A percentile compares a stretch with the other conserved stretches of the same genome.
Conservation (phyloP, 2,329 filamentous ascomycete species). For the Lomentospora prolificans region DNA sequence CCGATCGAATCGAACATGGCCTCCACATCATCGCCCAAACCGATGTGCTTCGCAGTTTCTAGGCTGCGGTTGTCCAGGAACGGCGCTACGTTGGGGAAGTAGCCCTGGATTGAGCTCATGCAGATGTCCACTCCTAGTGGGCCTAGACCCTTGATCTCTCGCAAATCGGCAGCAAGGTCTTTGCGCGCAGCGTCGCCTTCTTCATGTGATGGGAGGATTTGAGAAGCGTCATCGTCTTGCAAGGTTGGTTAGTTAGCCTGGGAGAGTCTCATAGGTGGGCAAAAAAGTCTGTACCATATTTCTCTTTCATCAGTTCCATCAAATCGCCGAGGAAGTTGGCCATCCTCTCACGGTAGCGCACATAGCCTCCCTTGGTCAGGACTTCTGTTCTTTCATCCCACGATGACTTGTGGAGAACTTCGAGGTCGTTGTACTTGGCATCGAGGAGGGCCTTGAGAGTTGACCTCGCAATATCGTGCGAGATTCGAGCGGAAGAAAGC, state of each 20-base stretch:
- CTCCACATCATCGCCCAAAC: constrained; percentile 3
- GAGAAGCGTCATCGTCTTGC: not conserved
- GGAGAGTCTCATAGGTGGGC: not conserved
- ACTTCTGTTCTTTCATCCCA: constrained; percentile 2
- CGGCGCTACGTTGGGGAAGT: constrained; percentile 2
- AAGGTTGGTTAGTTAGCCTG: not conserved
- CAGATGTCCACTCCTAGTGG: constrained; percentile 6
- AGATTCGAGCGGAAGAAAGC: constrained; percentile 2
- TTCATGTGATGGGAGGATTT: not conserved
- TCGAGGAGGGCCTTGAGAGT: not conserved
- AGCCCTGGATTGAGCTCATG: not conserved
- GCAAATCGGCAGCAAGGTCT: not conserved
- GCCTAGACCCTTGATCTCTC: constrained; percentile 5
- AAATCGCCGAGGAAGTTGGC: constrained; percentile 5
- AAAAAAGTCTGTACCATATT: not conserved
- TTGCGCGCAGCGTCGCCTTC: not conserved
- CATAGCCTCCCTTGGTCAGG: constrained; percentile 3
- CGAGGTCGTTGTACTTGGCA: constrained; percentile 4
- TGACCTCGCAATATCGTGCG: constrained; percentile 1
- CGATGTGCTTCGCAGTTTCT: constrained; percentile 1
- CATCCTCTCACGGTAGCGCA: constrained; percentile 4
- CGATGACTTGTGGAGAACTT: not conserved
- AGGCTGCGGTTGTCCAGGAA: not conserved
- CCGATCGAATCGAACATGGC: not conserved
- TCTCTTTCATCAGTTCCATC: not conserved